These are phyloP conservation scores for Ascobolus immersus DNA, from an alignment of 495 filamentous ascomycete species.

Conservation along the genomic window DNA sequence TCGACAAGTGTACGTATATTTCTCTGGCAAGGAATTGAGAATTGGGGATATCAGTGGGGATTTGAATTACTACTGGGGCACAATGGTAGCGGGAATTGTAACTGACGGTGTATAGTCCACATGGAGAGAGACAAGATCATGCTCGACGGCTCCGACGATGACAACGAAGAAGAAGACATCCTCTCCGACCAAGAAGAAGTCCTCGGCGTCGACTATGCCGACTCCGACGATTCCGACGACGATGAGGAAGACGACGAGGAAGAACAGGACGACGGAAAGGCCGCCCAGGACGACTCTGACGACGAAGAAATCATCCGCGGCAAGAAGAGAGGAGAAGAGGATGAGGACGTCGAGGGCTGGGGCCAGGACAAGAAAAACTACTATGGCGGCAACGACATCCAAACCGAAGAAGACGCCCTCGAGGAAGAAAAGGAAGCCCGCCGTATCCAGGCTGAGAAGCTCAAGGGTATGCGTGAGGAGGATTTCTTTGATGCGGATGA, in stretches of 20 bases:
- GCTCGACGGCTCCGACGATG: background rate
- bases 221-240: background rate
- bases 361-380: constrained; percentile 71
- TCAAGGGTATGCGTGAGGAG: constrained; percentile 58
- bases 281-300: background rate
- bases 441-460: constrained; percentile 65
- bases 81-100: too few species aligned
- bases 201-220: background rate
- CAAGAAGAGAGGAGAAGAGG: constrained; percentile 23
- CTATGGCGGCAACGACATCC: constrained; percentile 84
- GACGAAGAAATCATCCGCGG: background rate
- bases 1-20: too few species aligned
- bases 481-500: constrained; percentile 79
- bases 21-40: too few species aligned
- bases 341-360: constrained; percentile 48
- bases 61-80: too few species aligned
- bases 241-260: constrained; percentile 3
- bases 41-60: too few species aligned
- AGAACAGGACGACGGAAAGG: background rate
- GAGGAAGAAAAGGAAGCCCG: constrained; percentile 80
- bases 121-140: background rate
- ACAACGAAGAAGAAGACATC: background rate
- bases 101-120: too few species aligned
- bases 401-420: constrained; percentile 73
- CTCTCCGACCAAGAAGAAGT: too few species aligned